Evolutionary conservation across 768 basidiomycete species (phyloP).

Genomic region (Mycena capillaripes): DNA sequence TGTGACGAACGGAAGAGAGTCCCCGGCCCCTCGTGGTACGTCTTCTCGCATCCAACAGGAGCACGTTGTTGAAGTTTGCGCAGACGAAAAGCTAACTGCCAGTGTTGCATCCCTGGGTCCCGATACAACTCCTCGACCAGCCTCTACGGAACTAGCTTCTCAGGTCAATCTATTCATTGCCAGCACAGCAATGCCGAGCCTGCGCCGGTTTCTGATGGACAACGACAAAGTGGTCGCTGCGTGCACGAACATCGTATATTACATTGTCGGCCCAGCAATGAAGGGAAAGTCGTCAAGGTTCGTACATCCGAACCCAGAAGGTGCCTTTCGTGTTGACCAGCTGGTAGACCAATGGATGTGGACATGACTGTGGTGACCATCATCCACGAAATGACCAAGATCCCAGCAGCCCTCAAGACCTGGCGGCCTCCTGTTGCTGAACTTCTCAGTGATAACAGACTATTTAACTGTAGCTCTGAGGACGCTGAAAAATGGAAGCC

Average conservation of each 20-base stretch:
- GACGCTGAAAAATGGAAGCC: slow-evolving; percentile 79
- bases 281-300: slow-evolving; percentile 84
- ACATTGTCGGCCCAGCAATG: slow-evolving; percentile 85
- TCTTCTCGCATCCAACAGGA: neutral
- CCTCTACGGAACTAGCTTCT: slow-evolving; percentile 58
- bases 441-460: slow-evolving; percentile 84
- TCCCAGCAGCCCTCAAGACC: slow-evolving; percentile 83
- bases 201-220: slow-evolving; percentile 87
- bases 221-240: slow-evolving; percentile 85
- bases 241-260: slow-evolving; percentile 88
- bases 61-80: neutral
- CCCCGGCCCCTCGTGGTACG: slow-evolving; percentile 74
- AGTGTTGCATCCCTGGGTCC: slow-evolving; percentile 55
- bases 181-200: slow-evolving; percentile 74
- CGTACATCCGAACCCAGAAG: slow-evolving; percentile 26
- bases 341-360: slow-evolving; percentile 82
- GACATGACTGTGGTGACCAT: slow-evolving; percentile 77
- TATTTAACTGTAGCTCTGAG: slow-evolving; percentile 82
- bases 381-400: slow-evolving; percentile 81
- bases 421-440: slow-evolving; percentile 90
- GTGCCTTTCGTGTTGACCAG: slow-evolving; percentile 26
- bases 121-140: slow-evolving; percentile 50
- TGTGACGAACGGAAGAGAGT: slow-evolving; percentile 76
- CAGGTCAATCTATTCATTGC: slow-evolving; percentile 83
- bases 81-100: slow-evolving; percentile 72